These are phyloP conservation scores for Fraxinus dipetala DNA, from an alignment of 305 asterid genomes.

Conservation along the genomic window DNA sequence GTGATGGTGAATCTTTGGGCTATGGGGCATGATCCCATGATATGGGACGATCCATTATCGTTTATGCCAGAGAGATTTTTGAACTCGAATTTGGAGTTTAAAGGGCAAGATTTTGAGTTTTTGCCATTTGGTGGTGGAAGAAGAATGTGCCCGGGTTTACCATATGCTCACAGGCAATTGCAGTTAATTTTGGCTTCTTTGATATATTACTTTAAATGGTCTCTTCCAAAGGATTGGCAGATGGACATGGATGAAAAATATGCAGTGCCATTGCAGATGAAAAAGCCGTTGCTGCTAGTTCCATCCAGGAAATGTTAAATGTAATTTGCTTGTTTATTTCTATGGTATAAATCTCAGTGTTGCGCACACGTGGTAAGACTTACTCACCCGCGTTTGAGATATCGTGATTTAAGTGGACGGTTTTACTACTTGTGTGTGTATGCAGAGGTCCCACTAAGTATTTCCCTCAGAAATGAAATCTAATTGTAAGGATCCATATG, in stretches of 20 bases:
- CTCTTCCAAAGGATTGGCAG: conserved; percentile 19
- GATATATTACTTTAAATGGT: conserved; percentile 30
- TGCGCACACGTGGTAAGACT: no score
- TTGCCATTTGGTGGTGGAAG: conserved; percentile 44
- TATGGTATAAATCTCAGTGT: no score
- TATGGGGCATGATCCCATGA: conserved; percentile 31
- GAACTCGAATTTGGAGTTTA: conserved; percentile 28
- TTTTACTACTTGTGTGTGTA: no score
- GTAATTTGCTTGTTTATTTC: background rate
- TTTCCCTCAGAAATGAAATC: no score
- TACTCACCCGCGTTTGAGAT: no score
- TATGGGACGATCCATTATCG: conserved; percentile 28
- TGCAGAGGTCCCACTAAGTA: no score
- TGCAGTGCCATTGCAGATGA: conserved; percentile 40
- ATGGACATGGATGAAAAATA: conserved; percentile 39
- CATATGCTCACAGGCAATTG: conserved; percentile 29
- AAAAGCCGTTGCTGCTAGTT: conserved; percentile 33
- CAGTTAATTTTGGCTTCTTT: conserved; percentile 30
- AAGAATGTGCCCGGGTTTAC: conserved; percentile 41
- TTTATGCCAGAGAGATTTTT: conserved; percentile 39
- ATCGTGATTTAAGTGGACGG: no score
- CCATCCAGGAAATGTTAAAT: conserved; percentile 3
- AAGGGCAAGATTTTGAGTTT: conserved; percentile 31
- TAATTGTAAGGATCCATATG: no score
- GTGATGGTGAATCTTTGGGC: conserved; percentile 44